Percentiles rank a stretch among this genome's conserved stretches.
Conservation (phyloP, 768 basidiomycete species). For the Lentinula detonsa region DNA sequence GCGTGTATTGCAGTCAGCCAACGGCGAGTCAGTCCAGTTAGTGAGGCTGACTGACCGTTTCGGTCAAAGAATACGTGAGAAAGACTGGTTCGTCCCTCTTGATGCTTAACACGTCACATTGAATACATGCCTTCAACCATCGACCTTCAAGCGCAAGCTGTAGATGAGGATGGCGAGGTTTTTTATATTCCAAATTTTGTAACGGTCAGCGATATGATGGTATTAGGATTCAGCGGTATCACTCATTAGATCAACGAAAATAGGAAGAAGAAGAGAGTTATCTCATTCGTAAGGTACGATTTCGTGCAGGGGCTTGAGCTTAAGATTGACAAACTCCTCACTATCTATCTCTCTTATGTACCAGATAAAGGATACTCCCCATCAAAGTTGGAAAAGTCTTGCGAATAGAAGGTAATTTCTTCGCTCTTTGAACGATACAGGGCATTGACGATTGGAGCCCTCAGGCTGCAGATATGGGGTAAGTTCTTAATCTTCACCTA, state of each 20-base stretch:
- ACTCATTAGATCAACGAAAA: constrained; percentile 5
- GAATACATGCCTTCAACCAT: not conserved
- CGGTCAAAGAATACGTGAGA: no score
- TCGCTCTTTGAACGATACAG: not conserved
- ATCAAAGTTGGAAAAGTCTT: constrained; percentile 75
- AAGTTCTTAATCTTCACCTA: constrained; percentile 1
- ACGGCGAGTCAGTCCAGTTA: no score
- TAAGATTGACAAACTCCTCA: not conserved
- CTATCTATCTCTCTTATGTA: not conserved
- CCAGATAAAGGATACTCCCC: constrained; percentile 76
- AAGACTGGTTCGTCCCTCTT: no score
- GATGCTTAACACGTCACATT: no score
- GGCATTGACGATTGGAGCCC: not conserved
- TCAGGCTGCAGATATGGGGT: constrained; percentile 72
- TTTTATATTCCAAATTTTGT: constrained; percentile 80
- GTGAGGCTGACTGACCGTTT: no score
- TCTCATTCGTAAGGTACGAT: constrained; percentile 64
- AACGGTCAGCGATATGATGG: constrained; percentile 28
- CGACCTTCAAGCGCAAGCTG: not conserved
- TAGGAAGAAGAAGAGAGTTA: constrained; percentile 69
- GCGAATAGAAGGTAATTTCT: constrained; percentile 55
- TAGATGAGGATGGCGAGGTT: constrained; percentile 27
- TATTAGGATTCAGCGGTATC: not conserved
- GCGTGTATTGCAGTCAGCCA: no score
- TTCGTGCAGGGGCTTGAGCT: not conserved